Percentiles rank a stretch among this genome's conserved stretches.
phyloP scores from a whole-genome alignment of 805 yeast species.

The Metschnikowia lunata region DNA sequence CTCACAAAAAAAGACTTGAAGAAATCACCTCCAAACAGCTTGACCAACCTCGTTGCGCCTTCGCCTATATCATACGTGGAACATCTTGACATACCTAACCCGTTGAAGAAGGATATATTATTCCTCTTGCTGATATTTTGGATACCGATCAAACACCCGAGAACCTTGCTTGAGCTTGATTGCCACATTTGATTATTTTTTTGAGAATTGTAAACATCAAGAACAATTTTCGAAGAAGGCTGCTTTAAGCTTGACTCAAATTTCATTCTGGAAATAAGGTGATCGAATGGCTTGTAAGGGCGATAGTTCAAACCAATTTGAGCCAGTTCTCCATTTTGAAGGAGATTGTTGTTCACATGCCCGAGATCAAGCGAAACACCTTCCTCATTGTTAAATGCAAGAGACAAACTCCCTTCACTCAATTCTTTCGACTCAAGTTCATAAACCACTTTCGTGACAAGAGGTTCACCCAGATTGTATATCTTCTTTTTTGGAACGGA shows the following conservation, averaged over 20 bases:
- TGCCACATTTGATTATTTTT: conserved; percentile 47
- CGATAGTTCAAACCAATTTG: conserved; percentile 42
- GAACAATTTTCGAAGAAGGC: conserved; percentile 40
- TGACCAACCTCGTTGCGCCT: conserved; percentile 31
- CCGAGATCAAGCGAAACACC: conserved; percentile 34
- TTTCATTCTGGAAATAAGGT: conserved; percentile 42
- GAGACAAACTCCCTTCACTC: conserved; percentile 31
- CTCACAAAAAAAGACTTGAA: conserved; percentile 33
- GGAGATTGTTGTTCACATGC: conserved; percentile 39
- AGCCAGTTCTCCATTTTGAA: conserved; percentile 54
- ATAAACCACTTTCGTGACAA: conserved; percentile 44
- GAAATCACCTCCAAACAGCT: conserved; percentile 34
- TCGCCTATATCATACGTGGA: conserved; percentile 48
- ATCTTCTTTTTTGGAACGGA: conserved; percentile 21
- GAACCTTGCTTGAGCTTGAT: conserved; percentile 51
- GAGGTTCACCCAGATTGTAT: conserved; percentile 36
- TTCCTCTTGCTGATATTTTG: conserved; percentile 25
- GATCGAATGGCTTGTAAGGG: conserved; percentile 50
- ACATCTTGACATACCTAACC: conserved; percentile 58
- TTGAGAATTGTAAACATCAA: conserved; percentile 31
- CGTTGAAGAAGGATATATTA: conserved; percentile 36
- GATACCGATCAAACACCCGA: conserved; percentile 51
- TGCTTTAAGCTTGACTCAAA: conserved; percentile 43
- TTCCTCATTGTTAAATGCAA: conserved; percentile 37
- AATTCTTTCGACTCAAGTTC: conserved; percentile 36